These are phyloP conservation scores for Jackrogersella multiformis DNA, from an alignment of 495 filamentous ascomycete species.

Conservation along the genomic window DNA sequence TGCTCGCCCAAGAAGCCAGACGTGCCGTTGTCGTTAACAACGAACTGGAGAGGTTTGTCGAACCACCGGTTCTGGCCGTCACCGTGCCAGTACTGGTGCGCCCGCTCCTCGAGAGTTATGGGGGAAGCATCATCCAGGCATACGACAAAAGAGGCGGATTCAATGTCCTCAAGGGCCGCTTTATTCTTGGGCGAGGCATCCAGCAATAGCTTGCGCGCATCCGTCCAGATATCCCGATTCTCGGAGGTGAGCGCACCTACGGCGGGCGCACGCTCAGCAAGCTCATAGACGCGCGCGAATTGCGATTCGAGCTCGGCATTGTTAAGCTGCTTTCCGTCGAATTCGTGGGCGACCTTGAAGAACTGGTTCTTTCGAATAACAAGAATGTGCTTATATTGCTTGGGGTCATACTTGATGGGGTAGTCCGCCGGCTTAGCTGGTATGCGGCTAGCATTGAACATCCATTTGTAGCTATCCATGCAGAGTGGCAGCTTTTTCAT, in stretches of 20 bases:
- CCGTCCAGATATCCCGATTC: slow-evolving; percentile 93
- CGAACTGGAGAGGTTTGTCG: slow-evolving; percentile 98
- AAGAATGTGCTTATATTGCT: slow-evolving; percentile 83
- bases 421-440: slow-evolving; percentile 84
- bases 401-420: slow-evolving; percentile 78
- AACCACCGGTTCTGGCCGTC: slow-evolving; percentile 97
- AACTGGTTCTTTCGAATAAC: slow-evolving; percentile 96
- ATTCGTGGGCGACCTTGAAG: slow-evolving; percentile 82
- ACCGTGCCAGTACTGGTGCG: slow-evolving; percentile 97
- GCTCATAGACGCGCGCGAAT: slow-evolving; percentile 85
- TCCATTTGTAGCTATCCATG: slow-evolving; percentile 98
- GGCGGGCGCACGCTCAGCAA: slow-evolving; percentile 70
- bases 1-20: slow-evolving; percentile 99
- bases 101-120: slow-evolving; percentile 93
- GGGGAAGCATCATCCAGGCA: slow-evolving; percentile 94
- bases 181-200: slow-evolving; percentile 79
- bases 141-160: slow-evolving; percentile 90
- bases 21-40: slow-evolving; percentile 97
- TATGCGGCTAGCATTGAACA: slow-evolving; percentile 95
- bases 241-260: slow-evolving; percentile 89
- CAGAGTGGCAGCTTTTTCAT: slow-evolving; percentile 95
- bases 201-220: slow-evolving; percentile 80
- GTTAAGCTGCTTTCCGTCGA: slow-evolving; percentile 83
- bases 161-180: slow-evolving; percentile 78
- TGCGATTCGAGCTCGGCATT: slow-evolving; percentile 87